Evolutionary conservation across 225 moss, liverwort and hornwort species (phyloP).

Genomic region (Rhytidiadelphus loreus): DNA sequence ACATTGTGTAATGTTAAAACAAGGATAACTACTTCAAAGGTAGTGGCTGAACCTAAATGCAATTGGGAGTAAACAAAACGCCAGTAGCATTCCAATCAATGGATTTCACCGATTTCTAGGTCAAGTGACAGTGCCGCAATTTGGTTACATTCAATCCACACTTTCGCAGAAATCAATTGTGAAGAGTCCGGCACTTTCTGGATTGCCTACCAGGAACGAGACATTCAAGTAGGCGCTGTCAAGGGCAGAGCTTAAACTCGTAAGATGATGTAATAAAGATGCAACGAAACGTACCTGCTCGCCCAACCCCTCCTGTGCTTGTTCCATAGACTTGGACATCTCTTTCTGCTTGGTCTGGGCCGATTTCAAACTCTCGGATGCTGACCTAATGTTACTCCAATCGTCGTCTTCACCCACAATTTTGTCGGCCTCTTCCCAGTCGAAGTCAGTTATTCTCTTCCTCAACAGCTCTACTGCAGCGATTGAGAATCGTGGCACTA

Average conservation of each 20-base stretch:
- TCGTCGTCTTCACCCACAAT: constrained; percentile 63
- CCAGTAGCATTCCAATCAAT: background rate
- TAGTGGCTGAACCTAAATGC: background rate
- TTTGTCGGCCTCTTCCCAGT: constrained; percentile 70
- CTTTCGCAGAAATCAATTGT: background rate
- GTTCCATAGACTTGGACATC: constrained; percentile 12
- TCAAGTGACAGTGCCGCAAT: background rate
- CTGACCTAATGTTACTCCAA: constrained; percentile 55
- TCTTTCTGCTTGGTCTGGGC: constrained; percentile 30
- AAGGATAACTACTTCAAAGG: background rate
- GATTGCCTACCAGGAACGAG: background rate
- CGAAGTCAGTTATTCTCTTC: constrained; percentile 47
- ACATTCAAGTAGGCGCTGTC: background rate
- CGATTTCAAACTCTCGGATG: constrained; percentile 33
- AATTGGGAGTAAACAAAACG: background rate
- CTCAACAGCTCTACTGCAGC: constrained; percentile 58
- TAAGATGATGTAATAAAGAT: background rate
- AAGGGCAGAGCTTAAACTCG: background rate
- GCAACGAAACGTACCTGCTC: constrained; percentile 14
- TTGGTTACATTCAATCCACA: background rate
- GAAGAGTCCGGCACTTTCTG: background rate
- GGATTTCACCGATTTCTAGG: background rate
- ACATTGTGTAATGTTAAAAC: background rate
- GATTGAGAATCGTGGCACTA: constrained; percentile 86
- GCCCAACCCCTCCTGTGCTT: constrained; percentile 23